These are phyloP conservation scores for Capsicum pubescens DNA, from an alignment of 257 asterid genomes.

Conservation along the genomic window DNA sequence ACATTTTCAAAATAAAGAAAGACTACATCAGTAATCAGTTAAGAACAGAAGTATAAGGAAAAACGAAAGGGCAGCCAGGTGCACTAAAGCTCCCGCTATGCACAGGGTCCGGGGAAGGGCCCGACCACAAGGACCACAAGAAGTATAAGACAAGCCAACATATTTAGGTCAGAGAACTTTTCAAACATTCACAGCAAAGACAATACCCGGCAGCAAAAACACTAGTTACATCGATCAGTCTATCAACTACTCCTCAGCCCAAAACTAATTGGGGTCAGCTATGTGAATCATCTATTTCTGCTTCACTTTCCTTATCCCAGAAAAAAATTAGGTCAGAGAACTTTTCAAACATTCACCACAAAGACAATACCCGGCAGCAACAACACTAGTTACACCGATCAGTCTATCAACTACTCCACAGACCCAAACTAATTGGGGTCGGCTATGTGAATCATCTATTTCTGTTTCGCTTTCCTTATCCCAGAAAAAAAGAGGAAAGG, in stretches of 20 bases:
- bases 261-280: neutral
- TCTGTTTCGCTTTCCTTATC: neutral
- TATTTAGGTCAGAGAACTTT: neutral
- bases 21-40: conserved; percentile 20
- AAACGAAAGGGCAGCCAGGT: too few species aligned
- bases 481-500: neutral
- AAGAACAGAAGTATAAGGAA: neutral
- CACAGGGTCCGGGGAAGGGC: too few species aligned
- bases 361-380: neutral
- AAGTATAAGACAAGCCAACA: neutral
- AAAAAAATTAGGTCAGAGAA: neutral
- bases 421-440: neutral
- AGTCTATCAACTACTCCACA: conserved; percentile 1
- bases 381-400: neutral
- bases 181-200: conserved; percentile 7
- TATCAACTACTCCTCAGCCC: neutral
- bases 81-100: too few species aligned
- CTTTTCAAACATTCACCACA: neutral
- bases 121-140: neutral
- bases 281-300: neutral
- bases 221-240: neutral
- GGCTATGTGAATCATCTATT: neutral
- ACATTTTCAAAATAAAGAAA: conserved; percentile 32
- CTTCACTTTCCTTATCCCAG: neutral
- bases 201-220: neutral